Percentiles rank a stretch among this genome's conserved stretches.
Conservation (phyloP, 805 yeast species). For the Cyberlindnera japonica region DNA sequence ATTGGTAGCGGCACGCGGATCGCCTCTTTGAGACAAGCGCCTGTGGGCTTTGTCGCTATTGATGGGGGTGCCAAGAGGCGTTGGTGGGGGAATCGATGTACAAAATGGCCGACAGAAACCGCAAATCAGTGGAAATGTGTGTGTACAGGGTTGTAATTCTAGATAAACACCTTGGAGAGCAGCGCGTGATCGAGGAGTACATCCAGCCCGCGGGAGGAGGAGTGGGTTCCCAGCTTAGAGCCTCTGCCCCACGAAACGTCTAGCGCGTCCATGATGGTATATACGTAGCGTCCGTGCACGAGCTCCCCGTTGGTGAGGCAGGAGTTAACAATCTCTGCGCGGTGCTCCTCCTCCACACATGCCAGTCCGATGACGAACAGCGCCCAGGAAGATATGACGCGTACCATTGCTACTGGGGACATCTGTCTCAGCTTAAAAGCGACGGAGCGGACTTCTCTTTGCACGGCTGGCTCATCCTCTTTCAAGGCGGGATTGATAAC, state of each 20-base stretch:
- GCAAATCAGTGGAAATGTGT: too few relatives aligned
- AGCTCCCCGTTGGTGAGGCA: conserved; percentile 10
- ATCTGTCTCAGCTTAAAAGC: conserved; percentile 9
- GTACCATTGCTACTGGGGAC: conserved; percentile 7
- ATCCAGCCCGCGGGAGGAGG: conserved; percentile 7
- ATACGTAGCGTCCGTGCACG: conserved; percentile 10
- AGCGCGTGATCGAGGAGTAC: conserved; percentile 1
- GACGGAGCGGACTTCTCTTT: conserved; percentile 11
- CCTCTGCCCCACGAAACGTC: conserved; percentile 14
- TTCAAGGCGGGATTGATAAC: conserved; percentile 7
- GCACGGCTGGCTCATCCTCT: conserved; percentile 10
- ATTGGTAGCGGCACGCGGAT: too few relatives aligned
- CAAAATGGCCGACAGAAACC: too few relatives aligned
- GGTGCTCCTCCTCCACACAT: conserved; percentile 4
- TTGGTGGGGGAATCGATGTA: too few relatives aligned
- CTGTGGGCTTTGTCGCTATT: too few relatives aligned
- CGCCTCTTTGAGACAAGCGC: too few relatives aligned
- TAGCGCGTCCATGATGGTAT: conserved; percentile 7
- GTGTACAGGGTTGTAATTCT: too few relatives aligned
- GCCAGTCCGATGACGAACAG: conserved; percentile 9
- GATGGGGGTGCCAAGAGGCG: too few relatives aligned
- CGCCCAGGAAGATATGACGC: conserved; percentile 12
- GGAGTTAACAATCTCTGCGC: conserved; percentile 4
- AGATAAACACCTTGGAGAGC: conserved; percentile 5
- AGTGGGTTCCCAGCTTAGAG: neutral